A percentile compares a stretch with the other conserved stretches of the same genome.
Conservation (phyloP, 345 rosid genomes). For the Triadica sebifera region DNA sequence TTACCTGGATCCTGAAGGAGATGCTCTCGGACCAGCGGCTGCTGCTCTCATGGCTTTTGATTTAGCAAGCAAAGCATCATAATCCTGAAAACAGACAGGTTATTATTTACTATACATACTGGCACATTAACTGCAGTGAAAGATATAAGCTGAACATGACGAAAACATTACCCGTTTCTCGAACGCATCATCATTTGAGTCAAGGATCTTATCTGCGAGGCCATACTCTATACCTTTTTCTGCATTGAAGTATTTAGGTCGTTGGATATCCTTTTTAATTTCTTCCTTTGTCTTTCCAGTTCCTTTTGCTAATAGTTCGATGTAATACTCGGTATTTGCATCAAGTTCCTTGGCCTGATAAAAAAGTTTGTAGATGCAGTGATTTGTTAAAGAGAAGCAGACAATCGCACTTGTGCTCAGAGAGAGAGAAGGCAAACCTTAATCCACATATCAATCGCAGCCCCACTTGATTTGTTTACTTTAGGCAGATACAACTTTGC, state of each 20-base stretch:
- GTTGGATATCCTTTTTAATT: conserved; percentile 61
- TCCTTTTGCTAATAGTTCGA: conserved; percentile 74
- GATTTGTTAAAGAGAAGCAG: conserved; percentile 13
- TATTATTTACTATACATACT: conserved; percentile 8
- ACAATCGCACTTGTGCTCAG: not conserved
- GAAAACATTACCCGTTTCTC: conserved; percentile 54
- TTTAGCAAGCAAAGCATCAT: conserved; percentile 61
- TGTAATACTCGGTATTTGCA: conserved; percentile 58
- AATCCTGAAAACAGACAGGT: conserved; percentile 46
- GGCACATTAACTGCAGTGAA: conserved; percentile 9
- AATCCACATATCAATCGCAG: conserved; percentile 81
- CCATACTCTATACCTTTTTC: conserved; percentile 84
- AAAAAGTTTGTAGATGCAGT: not conserved
- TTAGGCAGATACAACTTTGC: conserved; percentile 77
- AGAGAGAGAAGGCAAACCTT: conserved; percentile 42
- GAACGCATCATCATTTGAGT: conserved; percentile 51
- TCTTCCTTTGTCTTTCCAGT: conserved; percentile 79
- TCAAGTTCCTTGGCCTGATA: conserved; percentile 80
- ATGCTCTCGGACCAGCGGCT: conserved; percentile 53
- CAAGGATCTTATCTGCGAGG: conserved; percentile 72
- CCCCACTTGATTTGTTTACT: conserved; percentile 72
- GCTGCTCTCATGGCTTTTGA: conserved; percentile 59
- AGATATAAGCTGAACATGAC: conserved; percentile 5
- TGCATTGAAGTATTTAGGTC: conserved; percentile 64
- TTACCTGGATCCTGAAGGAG: conserved; percentile 62